Conservation (phyloP, 1,139 yeast genomes). For the Blastobotrys buckinghamii region DNA sequence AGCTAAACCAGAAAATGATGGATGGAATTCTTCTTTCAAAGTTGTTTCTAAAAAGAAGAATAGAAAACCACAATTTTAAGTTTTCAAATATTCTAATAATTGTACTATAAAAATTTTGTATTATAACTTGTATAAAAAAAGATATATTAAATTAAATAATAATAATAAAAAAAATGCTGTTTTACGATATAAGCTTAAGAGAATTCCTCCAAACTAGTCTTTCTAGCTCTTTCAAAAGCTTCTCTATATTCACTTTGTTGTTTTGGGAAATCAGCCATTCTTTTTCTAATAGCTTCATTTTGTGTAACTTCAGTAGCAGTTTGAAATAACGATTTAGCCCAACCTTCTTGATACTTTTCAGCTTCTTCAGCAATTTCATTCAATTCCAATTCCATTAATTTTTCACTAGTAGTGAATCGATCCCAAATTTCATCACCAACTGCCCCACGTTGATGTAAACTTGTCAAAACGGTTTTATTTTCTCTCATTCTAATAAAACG, state of each 20-base stretch:
- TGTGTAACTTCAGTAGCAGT: constrained; percentile 86
- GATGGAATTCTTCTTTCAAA: constrained; percentile 66
- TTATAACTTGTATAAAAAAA: background rate
- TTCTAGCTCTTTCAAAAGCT: constrained; percentile 20
- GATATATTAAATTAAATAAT: no score
- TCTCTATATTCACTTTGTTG: constrained; percentile 26
- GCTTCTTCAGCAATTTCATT: constrained; percentile 76
- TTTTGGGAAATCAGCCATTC: constrained; percentile 56
- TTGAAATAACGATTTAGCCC: constrained; percentile 73
- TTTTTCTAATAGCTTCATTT: constrained; percentile 83
- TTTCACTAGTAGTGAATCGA: constrained; percentile 70
- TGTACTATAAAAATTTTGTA: no score
- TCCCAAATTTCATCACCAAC: constrained; percentile 86
- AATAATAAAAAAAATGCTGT: no score
- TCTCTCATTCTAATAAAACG: constrained; percentile 68
- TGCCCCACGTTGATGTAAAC: constrained; percentile 78
- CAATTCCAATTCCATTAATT: constrained; percentile 74
- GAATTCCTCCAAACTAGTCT: constrained; percentile 15
- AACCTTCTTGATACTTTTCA: constrained; percentile 64
- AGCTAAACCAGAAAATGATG: constrained; percentile 54
- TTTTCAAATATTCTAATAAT: no score
- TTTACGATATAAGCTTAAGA: no score
- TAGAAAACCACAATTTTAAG: constrained; percentile 4
- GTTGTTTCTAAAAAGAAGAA: constrained; percentile 55
- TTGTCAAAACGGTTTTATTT: constrained; percentile 57